phyloP scores from a whole-genome alignment of 2,329 filamentous ascomycete genomes.

The Thielaviopsis musarum region DNA sequence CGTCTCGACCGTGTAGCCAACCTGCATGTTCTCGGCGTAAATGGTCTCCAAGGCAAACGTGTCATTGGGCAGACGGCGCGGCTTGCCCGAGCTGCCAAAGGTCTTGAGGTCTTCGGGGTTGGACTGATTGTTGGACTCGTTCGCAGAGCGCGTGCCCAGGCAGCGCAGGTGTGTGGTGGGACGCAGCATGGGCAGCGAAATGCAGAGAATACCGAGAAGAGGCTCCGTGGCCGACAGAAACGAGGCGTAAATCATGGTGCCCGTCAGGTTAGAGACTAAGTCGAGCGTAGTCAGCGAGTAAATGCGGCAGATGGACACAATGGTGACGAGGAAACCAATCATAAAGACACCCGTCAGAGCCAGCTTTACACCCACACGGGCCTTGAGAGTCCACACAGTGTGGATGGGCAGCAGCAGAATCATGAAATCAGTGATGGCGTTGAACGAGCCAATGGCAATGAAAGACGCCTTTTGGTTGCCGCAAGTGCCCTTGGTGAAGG shows the following conservation, averaged over 20 bases:
- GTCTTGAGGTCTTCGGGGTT: slow-evolving; percentile 8
- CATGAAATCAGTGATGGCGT: slow-evolving; percentile 23
- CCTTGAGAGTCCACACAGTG: slow-evolving; percentile 21
- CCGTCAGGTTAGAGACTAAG: slow-evolving; percentile 14
- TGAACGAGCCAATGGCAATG: slow-evolving; percentile 23
- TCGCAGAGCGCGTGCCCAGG: slow-evolving; percentile 1
- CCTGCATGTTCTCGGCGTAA: slow-evolving; percentile 10
- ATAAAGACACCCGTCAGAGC: slow-evolving; percentile 18
- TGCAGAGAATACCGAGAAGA: slow-evolving; percentile 15
- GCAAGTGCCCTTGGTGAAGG: slow-evolving; percentile 18
- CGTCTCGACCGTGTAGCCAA: slow-evolving; percentile 8
- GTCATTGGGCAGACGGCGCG: slow-evolving; percentile 1
- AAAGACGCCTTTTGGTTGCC: slow-evolving; percentile 23
- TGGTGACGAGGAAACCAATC: slow-evolving; percentile 17
- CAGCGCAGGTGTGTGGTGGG: slow-evolving; percentile 11
- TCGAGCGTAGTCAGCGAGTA: slow-evolving; percentile 15
- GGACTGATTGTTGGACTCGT: slow-evolving; percentile 5
- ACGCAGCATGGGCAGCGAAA: slow-evolving; percentile 15
- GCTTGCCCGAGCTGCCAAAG: slow-evolving; percentile 8
- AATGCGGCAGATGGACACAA: slow-evolving; percentile 16
- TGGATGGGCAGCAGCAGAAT: slow-evolving; percentile 23
- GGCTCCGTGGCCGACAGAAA: slow-evolving; percentile 15
- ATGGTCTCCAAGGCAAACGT: slow-evolving; percentile 11
- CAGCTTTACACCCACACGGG: slow-evolving; percentile 18
- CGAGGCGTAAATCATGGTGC: slow-evolving; percentile 15